A percentile compares a stretch with the other conserved stretches of the same genome.
These are phyloP conservation scores for Vachellia collinsii DNA, from an alignment of 306 rosid species.

Conservation along the genomic window DNA sequence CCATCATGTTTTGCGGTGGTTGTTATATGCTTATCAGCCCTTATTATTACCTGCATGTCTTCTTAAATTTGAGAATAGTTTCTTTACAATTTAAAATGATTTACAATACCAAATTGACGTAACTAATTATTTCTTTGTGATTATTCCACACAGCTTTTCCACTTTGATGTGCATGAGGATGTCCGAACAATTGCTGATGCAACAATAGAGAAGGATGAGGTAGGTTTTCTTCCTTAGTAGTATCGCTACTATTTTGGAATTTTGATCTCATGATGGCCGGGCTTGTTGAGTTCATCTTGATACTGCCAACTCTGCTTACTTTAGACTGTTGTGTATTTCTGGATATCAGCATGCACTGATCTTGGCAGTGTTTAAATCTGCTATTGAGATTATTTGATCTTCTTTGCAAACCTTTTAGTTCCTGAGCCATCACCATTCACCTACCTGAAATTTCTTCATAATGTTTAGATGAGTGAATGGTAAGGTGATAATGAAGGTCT, in stretches of 20 bases:
- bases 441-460: neutral
- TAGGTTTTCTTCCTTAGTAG: slow-evolving; percentile 39
- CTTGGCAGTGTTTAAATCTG: neutral
- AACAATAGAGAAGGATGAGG: slow-evolving; percentile 97
- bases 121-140: slow-evolving; percentile 21
- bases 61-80: slow-evolving; percentile 9
- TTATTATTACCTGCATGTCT: slow-evolving; percentile 6
- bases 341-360: neutral
- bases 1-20: neutral
- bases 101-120: slow-evolving; percentile 28
- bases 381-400: neutral
- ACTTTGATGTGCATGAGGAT: slow-evolving; percentile 96
- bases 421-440: neutral
- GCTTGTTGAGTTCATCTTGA: slow-evolving; percentile 5
- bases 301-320: neutral
- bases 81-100: neutral
- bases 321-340: neutral
- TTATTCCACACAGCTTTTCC: slow-evolving; percentile 70
- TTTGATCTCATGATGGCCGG: neutral
- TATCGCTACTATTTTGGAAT: slow-evolving; percentile 13
- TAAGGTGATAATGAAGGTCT: neutral
- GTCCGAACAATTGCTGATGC: slow-evolving; percentile 97
- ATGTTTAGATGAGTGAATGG: neutral
- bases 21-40: neutral
- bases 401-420: neutral